Base-by-base conservation (phyloP, 257 asterid genomes). In the Cynanchum wilfordii region DNA sequence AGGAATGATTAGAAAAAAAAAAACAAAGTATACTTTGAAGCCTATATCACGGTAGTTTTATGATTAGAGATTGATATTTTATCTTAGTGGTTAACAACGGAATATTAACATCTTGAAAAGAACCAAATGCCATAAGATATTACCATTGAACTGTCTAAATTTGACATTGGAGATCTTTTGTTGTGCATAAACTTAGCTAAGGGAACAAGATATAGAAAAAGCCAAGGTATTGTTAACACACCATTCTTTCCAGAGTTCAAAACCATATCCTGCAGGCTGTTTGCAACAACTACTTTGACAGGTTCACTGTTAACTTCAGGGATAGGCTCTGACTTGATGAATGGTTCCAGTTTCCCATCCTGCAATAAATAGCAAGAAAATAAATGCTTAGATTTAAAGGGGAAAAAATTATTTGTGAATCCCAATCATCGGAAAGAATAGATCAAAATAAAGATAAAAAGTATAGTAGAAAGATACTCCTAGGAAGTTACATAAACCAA, bases 201-300 rank as follows among this genome's bases (percentile, higher is more conserved):
- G 33, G 1, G 20, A 45, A 55, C 22, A 40, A 38, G 47, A 40
- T 29, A 63, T 29, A 40, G 11, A 42, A 27, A 44, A 45, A 44
- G 25, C n/a, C 55, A 56, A 30, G 36, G 49, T 56, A 51, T 20
- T 12, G 44, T 19, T 40, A 36, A 80, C 89, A 30, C 11, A 89
- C 96, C 94, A 77, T 91, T 88, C 85, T 91, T 91, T 24, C 88
- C 90, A 4, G 97, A 91, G 73, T 84, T 88, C 86, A 87, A 81
- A 51, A 89, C 92, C 63, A 81, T 22, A 45, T 91, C 93, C 47
- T 82, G 80, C 42, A 92, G 77, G 82, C 83, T 90, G 80, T 86
- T 81, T 42, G 86, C 82, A 54, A 92, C 98, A 9, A 89, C 91
- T 75, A 89, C 96, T 79, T 90, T 92, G 56, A 90, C 97, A 12